Conservation (phyloP, 345 rosid genomes). For the Euphorbia tirucalli region DNA sequence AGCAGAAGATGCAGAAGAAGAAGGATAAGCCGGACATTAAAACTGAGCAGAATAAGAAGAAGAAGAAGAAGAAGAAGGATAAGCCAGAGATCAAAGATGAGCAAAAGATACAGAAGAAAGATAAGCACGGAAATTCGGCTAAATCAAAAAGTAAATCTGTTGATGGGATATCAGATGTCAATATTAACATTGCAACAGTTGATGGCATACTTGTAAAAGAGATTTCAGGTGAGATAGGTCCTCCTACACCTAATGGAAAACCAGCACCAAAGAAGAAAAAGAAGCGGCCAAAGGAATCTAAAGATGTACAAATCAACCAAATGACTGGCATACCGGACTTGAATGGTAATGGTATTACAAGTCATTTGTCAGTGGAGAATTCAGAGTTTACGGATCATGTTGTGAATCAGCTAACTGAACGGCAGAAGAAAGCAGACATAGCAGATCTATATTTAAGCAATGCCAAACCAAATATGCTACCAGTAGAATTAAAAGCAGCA, state of each 20-base stretch:
- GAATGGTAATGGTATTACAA: constrained; percentile 37
- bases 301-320: constrained; percentile 22
- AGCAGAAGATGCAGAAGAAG: constrained; percentile 36
- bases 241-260: constrained; percentile 18
- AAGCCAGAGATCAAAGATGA: no score
- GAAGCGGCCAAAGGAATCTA: constrained; percentile 13
- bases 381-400: constrained; percentile 12
- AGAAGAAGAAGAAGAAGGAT: constrained; percentile 21
- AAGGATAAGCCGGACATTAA: constrained; percentile 19
- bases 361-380: constrained; percentile 17
- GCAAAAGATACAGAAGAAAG: no score
- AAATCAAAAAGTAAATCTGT: constrained; percentile 33
- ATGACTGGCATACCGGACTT: constrained; percentile 50
- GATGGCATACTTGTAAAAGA: constrained; percentile 26
- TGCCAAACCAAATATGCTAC: constrained; percentile 26
- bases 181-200: constrained; percentile 24
- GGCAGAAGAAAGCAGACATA: constrained; percentile 24
- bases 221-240: constrained; percentile 22
- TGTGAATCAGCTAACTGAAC: constrained; percentile 21
- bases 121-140: constrained; percentile 19
- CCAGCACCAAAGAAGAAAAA: constrained; percentile 15
- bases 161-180: constrained; percentile 44
- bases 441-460: constrained; percentile 22
- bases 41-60: constrained; percentile 34
- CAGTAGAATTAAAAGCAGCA: constrained; percentile 41